Evolutionary conservation across 441 rosid species (phyloP), one percentile per base, ranked within the genome.

Genomic region (Eutrema salsugineum): DNA sequence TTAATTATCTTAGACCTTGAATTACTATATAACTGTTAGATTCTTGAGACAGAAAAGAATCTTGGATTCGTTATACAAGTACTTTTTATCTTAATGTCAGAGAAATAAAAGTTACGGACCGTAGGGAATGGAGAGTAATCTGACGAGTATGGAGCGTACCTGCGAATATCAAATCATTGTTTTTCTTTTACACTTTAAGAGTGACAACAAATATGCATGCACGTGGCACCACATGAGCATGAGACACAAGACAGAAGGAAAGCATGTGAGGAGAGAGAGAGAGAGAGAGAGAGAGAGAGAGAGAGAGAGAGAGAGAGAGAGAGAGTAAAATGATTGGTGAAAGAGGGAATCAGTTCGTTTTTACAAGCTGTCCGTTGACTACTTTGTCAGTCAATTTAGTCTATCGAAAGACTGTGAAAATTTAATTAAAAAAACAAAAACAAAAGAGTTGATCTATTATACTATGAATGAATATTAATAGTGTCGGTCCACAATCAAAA

Each of bases 141-240:
- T 33, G 90, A 88, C 32, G 97, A 89, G 85, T 84, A 91, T 36
- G 92, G 77, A 28, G 97, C 82, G 86, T 88, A 91, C 85, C 97
- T 93, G 91, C 76, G 58, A 61, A 20, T 35, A 53, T 53, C 49
- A 68, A 73, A 43, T 53, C 39, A 50, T 33, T 17, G 17, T 55
- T 39, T 16, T 15, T 8, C 30, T 50, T 28, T 36, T 19, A 68
- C 43, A 68, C 63, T 59, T 56, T 67, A 20, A 50, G 55, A 59
- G 59, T 48, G 70, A 75, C 43, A 66, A 49, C 63, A 60, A 42
- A 30, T 39, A 69, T 39, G 74, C 54, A 62, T 53, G 68, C 79
- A 75, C 70, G 78, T 74, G 78, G 73, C 68, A 73, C 72, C 72
- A 73, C 56, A 67, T 67, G 78, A 24, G 27, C 56, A 67, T 67